Conservation (phyloP, 192 early-diverging fungal species). For the Backusella mclennaniae region DNA sequence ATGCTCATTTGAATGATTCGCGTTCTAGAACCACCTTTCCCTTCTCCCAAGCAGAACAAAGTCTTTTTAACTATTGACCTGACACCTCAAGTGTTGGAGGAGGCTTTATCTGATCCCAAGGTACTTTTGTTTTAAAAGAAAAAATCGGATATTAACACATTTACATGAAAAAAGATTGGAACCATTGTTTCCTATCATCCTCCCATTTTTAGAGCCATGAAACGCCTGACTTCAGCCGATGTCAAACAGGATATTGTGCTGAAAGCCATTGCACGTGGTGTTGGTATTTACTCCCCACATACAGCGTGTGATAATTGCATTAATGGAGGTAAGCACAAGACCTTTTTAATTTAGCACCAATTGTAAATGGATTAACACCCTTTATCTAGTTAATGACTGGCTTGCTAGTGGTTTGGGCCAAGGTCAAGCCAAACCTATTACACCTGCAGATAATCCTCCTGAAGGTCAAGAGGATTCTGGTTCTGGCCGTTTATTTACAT, state of each 20-base stretch:
- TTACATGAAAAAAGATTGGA: constrained; percentile 47
- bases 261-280: constrained; percentile 76
- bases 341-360: background rate
- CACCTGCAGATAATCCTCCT: constrained; percentile 50
- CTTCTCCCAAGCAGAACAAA: constrained; percentile 60
- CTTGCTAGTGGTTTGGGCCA: constrained; percentile 65
- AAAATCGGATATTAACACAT: background rate
- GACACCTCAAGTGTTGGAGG: constrained; percentile 72
- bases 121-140: background rate
- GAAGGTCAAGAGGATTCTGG: constrained; percentile 56
- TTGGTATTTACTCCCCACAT: constrained; percentile 90
- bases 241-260: constrained; percentile 81
- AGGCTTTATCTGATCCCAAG: constrained; percentile 67
- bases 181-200: constrained; percentile 94
- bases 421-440: constrained; percentile 38
- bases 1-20: background rate
- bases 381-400: constrained; percentile 84
- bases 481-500: constrained; percentile 61
- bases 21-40: constrained; percentile 74
- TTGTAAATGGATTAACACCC: background rate
- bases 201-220: constrained; percentile 84
- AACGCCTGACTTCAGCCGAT: constrained; percentile 72
- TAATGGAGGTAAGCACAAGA: constrained; percentile 57
- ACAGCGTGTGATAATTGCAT: constrained; percentile 81
- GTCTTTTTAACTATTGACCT: constrained; percentile 95